Evolutionary conservation across 345 rosid species (phyloP), one percentile per base, ranked within the genome.

Genomic region (Reutealis trisperma): DNA sequence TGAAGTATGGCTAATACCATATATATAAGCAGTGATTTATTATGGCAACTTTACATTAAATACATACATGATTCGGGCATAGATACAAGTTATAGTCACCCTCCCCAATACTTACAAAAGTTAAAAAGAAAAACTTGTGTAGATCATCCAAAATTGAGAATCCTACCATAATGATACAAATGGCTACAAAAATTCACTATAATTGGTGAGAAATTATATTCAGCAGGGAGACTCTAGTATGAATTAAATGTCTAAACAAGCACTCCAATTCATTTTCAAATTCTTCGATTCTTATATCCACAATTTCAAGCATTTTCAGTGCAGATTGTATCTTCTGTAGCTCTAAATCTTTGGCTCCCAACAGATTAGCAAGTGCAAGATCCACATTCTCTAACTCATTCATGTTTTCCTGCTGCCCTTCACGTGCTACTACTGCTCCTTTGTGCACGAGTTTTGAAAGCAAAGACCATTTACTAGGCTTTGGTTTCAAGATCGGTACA

Each of bases 251-350:
- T 85, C 88, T 87, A 71, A 90, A 91, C 84, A 90, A 63, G 63
- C 89, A 67, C 70, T 93, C 93, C 63, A 89, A 78, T n/a, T 75
- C 87, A 61, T 85, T 80, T 74, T 93, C 96, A 57, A 91, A 67
- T 63, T 83, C 90, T 79, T 84, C 88, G 76, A 89, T 82, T 63
- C 78, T 63, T 18, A 15, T 25, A 24, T 89, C 93, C 79, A 90
- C 77, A 51, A 54, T 75, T 72, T 86, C 88, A 70, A 89, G 83
- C 70, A 75, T 77, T 61, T 57, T 64, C 76, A 77, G 77, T 42
- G 89, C 86, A 66, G 72, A 67, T 22, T 85, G 76, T 58, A 85
- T 78, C 83, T 59, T 84, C 85, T 82, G 69, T 16, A 62, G 51
- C 30, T 79, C 81, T 12, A 59, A 77, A 14, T 84, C 86, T 27